Base-by-base conservation (phyloP, 768 basidiomycete species). In the Leccinum olivaceopallidum region DNA sequence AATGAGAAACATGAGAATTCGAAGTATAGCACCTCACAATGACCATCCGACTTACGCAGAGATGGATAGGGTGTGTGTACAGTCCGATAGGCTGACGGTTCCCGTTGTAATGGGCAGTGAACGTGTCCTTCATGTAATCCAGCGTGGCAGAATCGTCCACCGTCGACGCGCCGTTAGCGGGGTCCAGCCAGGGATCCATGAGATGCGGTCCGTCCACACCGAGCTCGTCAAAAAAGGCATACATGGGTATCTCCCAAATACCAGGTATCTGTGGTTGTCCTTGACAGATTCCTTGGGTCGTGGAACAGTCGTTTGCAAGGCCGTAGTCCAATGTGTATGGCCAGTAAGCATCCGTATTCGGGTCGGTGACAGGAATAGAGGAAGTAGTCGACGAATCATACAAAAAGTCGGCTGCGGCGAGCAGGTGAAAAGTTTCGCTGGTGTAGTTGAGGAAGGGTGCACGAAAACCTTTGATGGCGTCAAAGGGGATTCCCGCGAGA, bases 261-360 rank as follows among this genome's bases (percentile, higher is more conserved):
- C 49, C 56, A 8, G 30, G 56, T 18, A 36, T 57, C 7, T 57
- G 50, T 24, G 32, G 51, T 13, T 36, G 32, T 9, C 32, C 32
- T 13, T 7, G 32, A 54, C 56, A 57, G 30, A 36, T 55, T n/a
- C 30, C 50, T 24, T 24, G 22, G 24, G 54, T 6, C 12, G 32
- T 34, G 48, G 18, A 53, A 24, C 56, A 57, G 56, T 55, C 26
- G 22, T 59, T 49, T 36, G 57, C 59, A 20, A 60, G 59, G 16
- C 59, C 59, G 5, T 50, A 39, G 34, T 59, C 59, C 36, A 59
- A 59, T 6, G 44, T 50, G 28, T 60, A 60, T 30, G 59, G 59
- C 57, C 57, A 60, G 47, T 60, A 50, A 39, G 47, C 57, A 39
- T 60, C 57, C 34, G 44, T 60, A 9, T 59, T 42, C 10, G 14